Evolutionary conservation across 805 yeast species (phyloP), one percentile per base, ranked within the genome.

Genomic region (Monosporozyma aerobia): DNA sequence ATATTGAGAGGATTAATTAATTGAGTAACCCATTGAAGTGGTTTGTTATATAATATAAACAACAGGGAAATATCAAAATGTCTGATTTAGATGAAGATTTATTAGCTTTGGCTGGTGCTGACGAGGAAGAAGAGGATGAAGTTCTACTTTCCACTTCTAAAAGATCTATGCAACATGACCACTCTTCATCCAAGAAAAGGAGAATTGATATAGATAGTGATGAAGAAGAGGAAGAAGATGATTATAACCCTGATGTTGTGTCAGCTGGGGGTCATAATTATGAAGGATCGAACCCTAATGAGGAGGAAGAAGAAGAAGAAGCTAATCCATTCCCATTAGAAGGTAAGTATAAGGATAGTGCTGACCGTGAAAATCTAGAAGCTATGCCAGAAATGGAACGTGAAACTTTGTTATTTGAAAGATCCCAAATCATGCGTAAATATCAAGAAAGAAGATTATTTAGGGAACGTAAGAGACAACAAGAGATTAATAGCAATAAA

Each of bases 31-130:
- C 39, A 35, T 35, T 13, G 7, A 35, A 11, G 16, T 35, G n/a
- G 39, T 14, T 19, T 13, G n/a, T 35, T 14, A 13, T 5, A 14
- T 13, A 35, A 7, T 40, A 19, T 10, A 40, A 19, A 19, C 5
- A 40, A 30, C 5, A 43, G 6, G 6, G 25, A 19, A 13, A 22
- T 29, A 7, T 35, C 5, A n/a, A 3, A 14, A 87, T 87, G 95
- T 83, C 90, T 55, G 95, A 82, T 66, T 80, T 89, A 64, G 97
- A 90, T 67, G 98, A 92, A 68, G 99, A 94, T 78, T 79, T 94
- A 73, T 79, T 92, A 65, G 98, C 97, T 22, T 79, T 94, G 62
- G 99, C 99, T 50, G 98, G 95, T 55, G 82, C 78, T 27, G 85
- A 77, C 50, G 82, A 79, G 35, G 83, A 64, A 14, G 69, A 63